A percentile compares a stretch with the other conserved stretches of the same genome.
Evolutionary conservation across 495 filamentous ascomycete species (phyloP).

Genomic region (Pseudomonodictys pantanalensis): DNA sequence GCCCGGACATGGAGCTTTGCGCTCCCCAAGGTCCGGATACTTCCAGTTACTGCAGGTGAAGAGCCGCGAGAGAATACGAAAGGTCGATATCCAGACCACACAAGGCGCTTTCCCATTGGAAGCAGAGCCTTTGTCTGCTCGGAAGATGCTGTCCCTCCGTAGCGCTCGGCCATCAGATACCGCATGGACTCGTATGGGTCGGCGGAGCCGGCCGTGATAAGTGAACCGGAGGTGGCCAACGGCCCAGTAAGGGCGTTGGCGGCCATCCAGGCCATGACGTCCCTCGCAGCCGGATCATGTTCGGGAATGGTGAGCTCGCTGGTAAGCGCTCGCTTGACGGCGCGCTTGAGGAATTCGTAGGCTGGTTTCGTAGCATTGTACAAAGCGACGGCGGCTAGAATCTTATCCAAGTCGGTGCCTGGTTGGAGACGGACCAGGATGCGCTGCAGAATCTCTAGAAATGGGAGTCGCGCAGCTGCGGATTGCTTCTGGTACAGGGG

Average conservation of each 20-base stretch:
- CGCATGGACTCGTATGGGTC: background rate
- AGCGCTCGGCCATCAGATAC: too few relatives aligned
- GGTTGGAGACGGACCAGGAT: background rate
- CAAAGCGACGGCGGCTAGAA: background rate
- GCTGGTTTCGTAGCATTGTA: background rate
- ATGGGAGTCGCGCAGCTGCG: background rate
- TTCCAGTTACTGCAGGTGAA: background rate
- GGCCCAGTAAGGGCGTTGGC: constrained; percentile 3
- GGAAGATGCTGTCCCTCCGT: too few relatives aligned
- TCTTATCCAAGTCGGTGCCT: background rate
- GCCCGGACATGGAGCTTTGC: background rate
- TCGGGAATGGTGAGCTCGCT: constrained; percentile 10
- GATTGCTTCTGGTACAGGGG: constrained; percentile 5
- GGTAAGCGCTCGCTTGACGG: background rate
- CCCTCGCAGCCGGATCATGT: constrained; percentile 7
- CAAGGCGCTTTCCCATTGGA: constrained; percentile 17
- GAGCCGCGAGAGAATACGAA: constrained; percentile 4
- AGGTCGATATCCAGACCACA: constrained; percentile 21
- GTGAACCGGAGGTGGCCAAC: background rate
- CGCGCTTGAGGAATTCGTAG: background rate
- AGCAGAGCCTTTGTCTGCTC: too few relatives aligned
- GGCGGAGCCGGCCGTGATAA: too few relatives aligned
- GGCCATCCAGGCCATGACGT: constrained; percentile 20
- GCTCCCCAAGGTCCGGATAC: background rate
- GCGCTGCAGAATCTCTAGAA: constrained; percentile 16